Percentiles rank a stretch among this genome's conserved stretches.
Evolutionary conservation across 306 rosid species (phyloP).

Genomic region (Vigna trinervia): DNA sequence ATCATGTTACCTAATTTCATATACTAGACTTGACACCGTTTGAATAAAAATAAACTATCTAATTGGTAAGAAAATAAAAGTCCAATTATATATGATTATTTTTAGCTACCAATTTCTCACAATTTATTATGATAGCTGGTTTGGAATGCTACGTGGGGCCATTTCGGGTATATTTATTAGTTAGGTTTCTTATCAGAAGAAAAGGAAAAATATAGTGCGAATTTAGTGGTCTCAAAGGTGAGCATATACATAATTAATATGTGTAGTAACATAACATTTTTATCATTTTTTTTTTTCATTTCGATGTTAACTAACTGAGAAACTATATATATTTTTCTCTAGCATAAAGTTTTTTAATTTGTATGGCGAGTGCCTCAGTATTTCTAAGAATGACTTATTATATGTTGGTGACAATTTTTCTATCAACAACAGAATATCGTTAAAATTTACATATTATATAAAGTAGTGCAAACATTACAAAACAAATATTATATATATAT

Average conservation of each 20-base stretch:
- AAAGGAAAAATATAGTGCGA: neutral
- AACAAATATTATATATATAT: neutral
- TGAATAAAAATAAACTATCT: neutral
- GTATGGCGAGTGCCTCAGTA: neutral
- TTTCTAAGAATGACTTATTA: neutral
- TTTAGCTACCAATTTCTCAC: constrained; percentile 4
- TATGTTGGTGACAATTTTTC: neutral
- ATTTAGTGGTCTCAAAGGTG: neutral
- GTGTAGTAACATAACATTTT: neutral
- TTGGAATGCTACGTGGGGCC: constrained; percentile 22
- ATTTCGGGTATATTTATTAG: constrained; percentile 1
- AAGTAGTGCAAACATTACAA: neutral
- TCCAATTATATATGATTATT: neutral
- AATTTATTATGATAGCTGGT: constrained; percentile 11
- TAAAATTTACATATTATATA: neutral
- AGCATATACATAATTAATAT: neutral
- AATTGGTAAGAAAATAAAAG: neutral
- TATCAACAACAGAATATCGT: neutral
- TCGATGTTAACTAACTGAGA: neutral
- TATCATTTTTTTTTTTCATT: neutral
- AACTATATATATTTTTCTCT: neutral
- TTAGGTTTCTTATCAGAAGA: neutral
- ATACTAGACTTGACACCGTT: neutral
- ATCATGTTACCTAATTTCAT: neutral
- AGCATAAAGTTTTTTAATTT: neutral